These are phyloP conservation scores for Agrocybe praecox DNA, from an alignment of 768 basidiomycete genomes.

Conservation along the genomic window DNA sequence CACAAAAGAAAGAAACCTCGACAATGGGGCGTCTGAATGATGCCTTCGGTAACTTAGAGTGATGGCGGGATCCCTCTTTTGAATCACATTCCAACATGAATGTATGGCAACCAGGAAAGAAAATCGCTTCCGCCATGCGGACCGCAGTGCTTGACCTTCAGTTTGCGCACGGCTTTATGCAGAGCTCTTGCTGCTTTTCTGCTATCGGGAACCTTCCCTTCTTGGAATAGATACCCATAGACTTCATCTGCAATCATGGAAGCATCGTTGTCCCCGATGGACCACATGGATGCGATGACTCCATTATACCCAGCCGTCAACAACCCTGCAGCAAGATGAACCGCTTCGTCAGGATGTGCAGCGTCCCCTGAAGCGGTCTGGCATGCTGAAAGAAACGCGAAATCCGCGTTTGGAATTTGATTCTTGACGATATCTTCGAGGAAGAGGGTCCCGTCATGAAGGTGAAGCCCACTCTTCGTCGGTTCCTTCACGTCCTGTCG, in stretches of 20 bases:
- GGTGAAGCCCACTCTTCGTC: conserved; percentile 22
- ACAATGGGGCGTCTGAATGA: no score
- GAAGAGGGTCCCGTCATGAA: conserved; percentile 19
- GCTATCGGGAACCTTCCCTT: conserved; percentile 4
- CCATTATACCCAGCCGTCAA: conserved; percentile 24
- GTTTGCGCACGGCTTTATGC: conserved; percentile 13
- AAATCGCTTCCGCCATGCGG: conserved; percentile 8
- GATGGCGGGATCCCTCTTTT: no score
- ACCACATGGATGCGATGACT: conserved; percentile 42
- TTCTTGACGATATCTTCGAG: conserved; percentile 10
- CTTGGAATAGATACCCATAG: conserved; percentile 21
- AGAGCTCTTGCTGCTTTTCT: conserved; percentile 15
- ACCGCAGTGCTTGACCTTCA: conserved; percentile 8
- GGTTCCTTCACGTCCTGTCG: conserved; percentile 27
- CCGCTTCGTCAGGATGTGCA: conserved; percentile 30
- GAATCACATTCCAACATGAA: conserved; percentile 15
- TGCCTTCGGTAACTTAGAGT: no score
- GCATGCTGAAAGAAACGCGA: conserved; percentile 44
- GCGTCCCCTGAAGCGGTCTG: conserved; percentile 33
- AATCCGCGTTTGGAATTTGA: conserved; percentile 13
- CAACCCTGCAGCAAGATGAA: conserved; percentile 42
- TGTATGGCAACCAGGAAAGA: conserved; percentile 15
- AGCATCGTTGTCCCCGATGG: conserved; percentile 32
- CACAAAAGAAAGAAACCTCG: no score
- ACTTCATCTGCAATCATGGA: conserved; percentile 28